Conservation (phyloP, 1,284 basidiomycete species). For the Grifola frondosa region DNA sequence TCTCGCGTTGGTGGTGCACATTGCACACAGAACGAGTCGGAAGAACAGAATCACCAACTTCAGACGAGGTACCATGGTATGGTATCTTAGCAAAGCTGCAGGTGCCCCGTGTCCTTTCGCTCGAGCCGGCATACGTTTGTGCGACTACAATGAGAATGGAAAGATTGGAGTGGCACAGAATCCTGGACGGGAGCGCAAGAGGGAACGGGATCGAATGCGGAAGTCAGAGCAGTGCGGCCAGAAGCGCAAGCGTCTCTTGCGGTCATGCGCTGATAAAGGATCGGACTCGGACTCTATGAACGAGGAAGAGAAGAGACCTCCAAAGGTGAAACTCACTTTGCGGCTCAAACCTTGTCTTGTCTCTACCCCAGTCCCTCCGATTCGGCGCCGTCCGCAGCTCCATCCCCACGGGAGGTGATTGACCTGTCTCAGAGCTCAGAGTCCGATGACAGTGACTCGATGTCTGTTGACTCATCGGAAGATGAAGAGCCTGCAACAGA, state of each 20-base stretch:
- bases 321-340: constrained; percentile 66
- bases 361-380: constrained; percentile 28
- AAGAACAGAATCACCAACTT: constrained; percentile 67
- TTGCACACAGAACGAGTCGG: constrained; percentile 42
- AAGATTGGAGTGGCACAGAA: constrained; percentile 31
- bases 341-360: constrained; percentile 52
- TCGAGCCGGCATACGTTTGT: constrained; percentile 65
- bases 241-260: constrained; percentile 64
- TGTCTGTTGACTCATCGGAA: constrained; percentile 28
- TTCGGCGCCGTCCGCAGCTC: constrained; percentile 20
- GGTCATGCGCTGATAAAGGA: constrained; percentile 44
- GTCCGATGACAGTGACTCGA: constrained; percentile 26
- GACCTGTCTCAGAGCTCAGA: constrained; percentile 42
- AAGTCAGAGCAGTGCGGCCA: constrained; percentile 52
- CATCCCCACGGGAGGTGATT: constrained; percentile 35
- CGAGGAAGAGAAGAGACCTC: constrained; percentile 49
- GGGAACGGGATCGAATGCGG: constrained; percentile 38
- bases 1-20: constrained; percentile 69
- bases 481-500: constrained; percentile 21
- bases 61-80: constrained; percentile 72
- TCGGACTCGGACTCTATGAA: constrained; percentile 45
- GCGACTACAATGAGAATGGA: constrained; percentile 59
- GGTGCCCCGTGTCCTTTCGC: constrained; percentile 74
- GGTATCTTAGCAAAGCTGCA: constrained; percentile 73
- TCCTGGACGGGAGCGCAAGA: constrained; percentile 38